Base-by-base conservation (phyloP, 2,329 filamentous ascomycete species). In the Huntiella omanensis region DNA sequence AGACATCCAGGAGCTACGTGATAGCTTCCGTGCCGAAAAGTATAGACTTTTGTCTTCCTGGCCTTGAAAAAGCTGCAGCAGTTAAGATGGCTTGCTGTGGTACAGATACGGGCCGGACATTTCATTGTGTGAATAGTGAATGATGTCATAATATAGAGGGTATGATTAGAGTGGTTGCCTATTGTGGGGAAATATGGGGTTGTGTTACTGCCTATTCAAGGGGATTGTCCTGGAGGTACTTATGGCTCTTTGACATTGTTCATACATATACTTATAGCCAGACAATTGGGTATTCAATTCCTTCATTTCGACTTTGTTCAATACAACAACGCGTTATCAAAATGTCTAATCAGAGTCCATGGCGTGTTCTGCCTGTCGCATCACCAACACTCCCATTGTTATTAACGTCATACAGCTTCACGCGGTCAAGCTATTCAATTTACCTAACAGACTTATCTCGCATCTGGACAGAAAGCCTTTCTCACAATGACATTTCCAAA, bases 361-460 rank as follows among this genome's bases (percentile, higher is more conserved):
- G 71, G 71, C 61, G 63, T 43, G 64, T 64, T 32, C 59, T 75
- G 49, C 68, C 69, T 36, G 56, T 66, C 33, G 43, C 53, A 15
- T 64, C 64, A 33, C 55, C 60, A 10, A 59, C 60, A 13, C 53
- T 76, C 4, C 80, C 80, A 8, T 64, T 69, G 34, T 66, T 87
- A 5, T 65, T 87, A 33, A 65, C 81, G 38, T 80, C 80, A 50
- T 64, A 71, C 15, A 55, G 59, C 22, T 75, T 80, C 54, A 62
- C 62, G 4, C 44, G 63, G 12, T 60, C 67, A 16, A 69, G 73
- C 8, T 87, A 87, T 61, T 68, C 63, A 2, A 58, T 87, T 22
- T 68, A 73, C 49, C 57, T 88, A 35, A 84, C 80, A 2, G 83
- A 88, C 56, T 66, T 86, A 49, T 76, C 71, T 56, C 71, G 77